Percentiles rank a stretch among this genome's conserved stretches.
Conservation (phyloP, 2,329 filamentous ascomycete genomes). For the Coniochaeta sp. region DNA sequence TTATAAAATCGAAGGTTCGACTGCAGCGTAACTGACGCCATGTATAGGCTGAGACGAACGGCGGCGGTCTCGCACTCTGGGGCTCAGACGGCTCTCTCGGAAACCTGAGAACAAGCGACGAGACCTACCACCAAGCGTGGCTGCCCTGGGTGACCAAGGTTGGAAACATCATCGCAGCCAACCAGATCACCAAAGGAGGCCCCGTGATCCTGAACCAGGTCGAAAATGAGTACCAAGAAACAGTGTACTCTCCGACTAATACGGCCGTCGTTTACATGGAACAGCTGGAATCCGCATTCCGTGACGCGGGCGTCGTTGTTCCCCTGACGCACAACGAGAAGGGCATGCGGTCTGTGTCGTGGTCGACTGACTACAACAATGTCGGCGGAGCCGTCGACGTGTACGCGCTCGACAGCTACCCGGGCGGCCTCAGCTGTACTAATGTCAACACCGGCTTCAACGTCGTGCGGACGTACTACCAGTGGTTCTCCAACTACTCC, state of each 20-base stretch:
- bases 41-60: slow-evolving; percentile 35
- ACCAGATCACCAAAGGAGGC: slow-evolving; percentile 42
- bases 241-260: slow-evolving; percentile 30
- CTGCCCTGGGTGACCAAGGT: slow-evolving; percentile 29
- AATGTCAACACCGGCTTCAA: slow-evolving; percentile 40
- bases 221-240: slow-evolving; percentile 45
- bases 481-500: slow-evolving; percentile 50
- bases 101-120: slow-evolving; percentile 29
- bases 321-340: slow-evolving; percentile 44
- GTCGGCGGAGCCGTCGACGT: slow-evolving; percentile 47
- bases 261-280: slow-evolving; percentile 45
- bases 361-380: slow-evolving; percentile 47
- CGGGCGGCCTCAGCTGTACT: slow-evolving; percentile 39
- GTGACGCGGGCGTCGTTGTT: slow-evolving; percentile 37
- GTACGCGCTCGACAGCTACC: slow-evolving; percentile 39
- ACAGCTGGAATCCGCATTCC: slow-evolving; percentile 37
- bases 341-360: slow-evolving; percentile 37
- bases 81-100: slow-evolving; percentile 34
- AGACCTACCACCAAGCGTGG: slow-evolving; percentile 25
- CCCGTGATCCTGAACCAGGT: slow-evolving; percentile 44
- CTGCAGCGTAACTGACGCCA: slow-evolving; percentile 5
- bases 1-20: slow-evolving; percentile 3
- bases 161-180: slow-evolving; percentile 37
- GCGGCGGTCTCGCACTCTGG: slow-evolving; percentile 35
- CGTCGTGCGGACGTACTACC: slow-evolving; percentile 43